Evolutionary conservation across 2,329 filamentous ascomycete genomes (phyloP), one percentile per base, ranked within the genome.

Genomic region (Waltergamsia citrina): DNA sequence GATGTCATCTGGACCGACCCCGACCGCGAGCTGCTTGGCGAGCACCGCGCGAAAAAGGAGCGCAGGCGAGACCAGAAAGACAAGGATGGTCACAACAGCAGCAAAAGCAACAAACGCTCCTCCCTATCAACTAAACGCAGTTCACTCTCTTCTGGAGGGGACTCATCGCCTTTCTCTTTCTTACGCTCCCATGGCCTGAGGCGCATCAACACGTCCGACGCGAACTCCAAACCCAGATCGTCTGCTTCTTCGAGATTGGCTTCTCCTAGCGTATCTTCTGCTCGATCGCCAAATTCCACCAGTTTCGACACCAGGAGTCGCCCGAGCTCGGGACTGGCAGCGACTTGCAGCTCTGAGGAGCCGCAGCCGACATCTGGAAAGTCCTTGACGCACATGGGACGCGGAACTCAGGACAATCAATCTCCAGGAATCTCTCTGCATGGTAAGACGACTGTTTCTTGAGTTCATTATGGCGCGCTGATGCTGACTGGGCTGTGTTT

Each of bases 1-100:
- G 70, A 75, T 47, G 66, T 76, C 21, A 54, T 71, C 30, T 77
- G 72, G 72, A 69, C 69, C 4, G 71, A 75, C 37, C 67, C 66
- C 16, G 57, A 68, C 32, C 56, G 60, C 37, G 67, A 76, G 51
- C 59, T 63, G 7, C 62, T 74, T 12, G 68, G 70, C 3, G 65
- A 76, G 46, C 60, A 65, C 35, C 63, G 64, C 12, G 59, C 64
- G 2, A 64, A 62, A 31, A 74, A 72, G 43, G 51, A 42, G 34
- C n/a, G n/a, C n/a, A n/a, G 47, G 42, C 28, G 59, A 47, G 19
- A 50, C 52, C 18, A 49, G 54, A 35, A 48, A 51, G 12, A 49
- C 39, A n/a, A n/a, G n/a, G n/a, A n/a, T n/a, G n/a, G 40, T 40
- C 49, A 37, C 32, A 44, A 29, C 37, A 39, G 22, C 39, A 43